Conservation (phyloP, 306 rosid genomes). For the Lupinus albus region DNA sequence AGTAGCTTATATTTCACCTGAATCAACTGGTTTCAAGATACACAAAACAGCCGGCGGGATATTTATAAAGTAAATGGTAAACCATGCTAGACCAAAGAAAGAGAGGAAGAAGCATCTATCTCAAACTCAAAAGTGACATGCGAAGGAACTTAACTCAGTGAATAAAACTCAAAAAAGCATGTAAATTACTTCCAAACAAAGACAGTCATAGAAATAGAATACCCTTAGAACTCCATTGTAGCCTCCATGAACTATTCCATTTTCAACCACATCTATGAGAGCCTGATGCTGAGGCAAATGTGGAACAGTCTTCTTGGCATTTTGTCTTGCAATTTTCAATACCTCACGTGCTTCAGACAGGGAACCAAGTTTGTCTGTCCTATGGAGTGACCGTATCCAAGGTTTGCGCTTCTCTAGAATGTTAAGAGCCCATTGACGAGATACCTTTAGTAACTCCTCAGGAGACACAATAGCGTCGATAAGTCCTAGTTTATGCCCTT, state of each 20-base stretch:
- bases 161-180: slow-evolving; percentile 19
- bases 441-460: slow-evolving; percentile 74
- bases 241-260: slow-evolving; percentile 91
- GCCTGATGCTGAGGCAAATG: slow-evolving; percentile 92
- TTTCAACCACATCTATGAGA: slow-evolving; percentile 84
- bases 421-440: slow-evolving; percentile 83
- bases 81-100: not conserved
- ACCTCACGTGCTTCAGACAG: slow-evolving; percentile 71
- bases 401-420: slow-evolving; percentile 78
- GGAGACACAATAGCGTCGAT: slow-evolving; percentile 77
- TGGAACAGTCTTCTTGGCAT: slow-evolving; percentile 73
- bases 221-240: slow-evolving; percentile 92
- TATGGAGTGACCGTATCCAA: slow-evolving; percentile 85
- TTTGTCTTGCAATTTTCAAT: slow-evolving; percentile 66
- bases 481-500: slow-evolving; percentile 92
- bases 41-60: slow-evolving; percentile 15
- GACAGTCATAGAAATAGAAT: slow-evolving; percentile 36
- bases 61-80: not conserved
- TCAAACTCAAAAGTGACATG: not conserved
- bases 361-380: slow-evolving; percentile 80
- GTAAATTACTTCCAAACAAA: slow-evolving; percentile 8
- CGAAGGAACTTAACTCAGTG: slow-evolving; percentile 4
- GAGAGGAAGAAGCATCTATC: slow-evolving; percentile 21
- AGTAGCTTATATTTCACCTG: slow-evolving; percentile 33
- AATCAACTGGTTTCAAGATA: slow-evolving; percentile 28